These are phyloP conservation scores for Botrytis medusae DNA, from an alignment of 2,329 filamentous ascomycete species.

Conservation along the genomic window DNA sequence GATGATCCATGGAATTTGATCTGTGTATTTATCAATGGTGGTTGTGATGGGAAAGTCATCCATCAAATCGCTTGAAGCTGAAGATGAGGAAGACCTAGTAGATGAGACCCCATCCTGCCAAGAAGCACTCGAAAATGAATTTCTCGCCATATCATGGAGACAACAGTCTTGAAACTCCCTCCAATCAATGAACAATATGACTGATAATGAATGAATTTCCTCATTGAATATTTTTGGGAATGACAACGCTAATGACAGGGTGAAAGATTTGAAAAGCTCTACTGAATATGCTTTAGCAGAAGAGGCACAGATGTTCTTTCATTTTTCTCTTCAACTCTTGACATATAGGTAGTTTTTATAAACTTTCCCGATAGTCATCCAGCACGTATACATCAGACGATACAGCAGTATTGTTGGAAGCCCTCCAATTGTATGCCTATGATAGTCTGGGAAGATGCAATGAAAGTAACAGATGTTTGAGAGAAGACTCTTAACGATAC, in stretches of 20 bases:
- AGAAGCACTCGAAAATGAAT: conserved; percentile 1
- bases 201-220: not conserved
- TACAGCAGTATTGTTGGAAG: not conserved
- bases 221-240: not conserved
- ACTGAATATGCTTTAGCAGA: not conserved
- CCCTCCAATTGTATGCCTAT: not conserved
- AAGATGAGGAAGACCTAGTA: conserved; percentile 15
- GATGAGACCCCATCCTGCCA: conserved; percentile 5
- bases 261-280: not conserved
- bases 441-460: not conserved
- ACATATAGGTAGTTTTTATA: too few relatives aligned
- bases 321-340: not conserved
- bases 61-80: conserved; percentile 3
- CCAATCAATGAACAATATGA: not conserved
- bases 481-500: not conserved
- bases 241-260: not conserved
- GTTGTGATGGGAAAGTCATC: conserved; percentile 18
- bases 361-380: not conserved
- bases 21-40: conserved; percentile 16
- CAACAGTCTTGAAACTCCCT: not conserved
- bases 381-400: not conserved
- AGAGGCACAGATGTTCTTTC: not conserved
- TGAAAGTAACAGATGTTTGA: not conserved
- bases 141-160: not conserved
- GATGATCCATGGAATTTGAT: conserved; percentile 32